These are phyloP conservation scores for Quercus berberidifolia DNA, from an alignment of 306 rosid genomes.

Conservation along the genomic window DNA sequence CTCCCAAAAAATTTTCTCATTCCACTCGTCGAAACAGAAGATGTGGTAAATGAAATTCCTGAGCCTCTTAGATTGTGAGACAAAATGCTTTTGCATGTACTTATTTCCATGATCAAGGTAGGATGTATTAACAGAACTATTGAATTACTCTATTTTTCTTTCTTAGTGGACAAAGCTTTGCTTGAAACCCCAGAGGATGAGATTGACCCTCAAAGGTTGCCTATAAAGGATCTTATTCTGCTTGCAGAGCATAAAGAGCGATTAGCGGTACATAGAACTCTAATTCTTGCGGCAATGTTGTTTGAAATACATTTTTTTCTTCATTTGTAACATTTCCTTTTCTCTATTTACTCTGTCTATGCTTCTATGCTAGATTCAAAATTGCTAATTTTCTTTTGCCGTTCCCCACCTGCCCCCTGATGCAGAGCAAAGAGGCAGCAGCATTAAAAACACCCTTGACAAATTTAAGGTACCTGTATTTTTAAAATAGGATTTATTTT, in stretches of 20 bases:
- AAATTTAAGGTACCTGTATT: constrained; percentile 53
- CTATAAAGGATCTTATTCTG: constrained; percentile 65
- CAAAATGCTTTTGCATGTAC: neutral
- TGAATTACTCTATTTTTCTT: constrained; percentile 26
- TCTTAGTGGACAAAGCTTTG: constrained; percentile 67
- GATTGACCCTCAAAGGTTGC: constrained; percentile 50
- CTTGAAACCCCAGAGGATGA: constrained; percentile 78
- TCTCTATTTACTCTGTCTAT: neutral
- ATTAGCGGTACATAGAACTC: constrained; percentile 43
- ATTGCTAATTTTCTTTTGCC: neutral
- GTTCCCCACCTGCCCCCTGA: constrained; percentile 7
- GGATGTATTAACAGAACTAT: constrained; percentile 1
- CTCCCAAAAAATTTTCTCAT: constrained; percentile 70
- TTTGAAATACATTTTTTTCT: neutral
- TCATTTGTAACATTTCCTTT: neutral
- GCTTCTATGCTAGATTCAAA: neutral
- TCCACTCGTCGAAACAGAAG: constrained; percentile 69
- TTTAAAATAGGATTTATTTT: neutral
- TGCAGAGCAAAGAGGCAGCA: constrained; percentile 73
- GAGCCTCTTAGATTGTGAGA: neutral
- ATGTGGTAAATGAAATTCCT: constrained; percentile 41
- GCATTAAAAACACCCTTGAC: constrained; percentile 32
- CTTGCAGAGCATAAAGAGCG: constrained; percentile 68
- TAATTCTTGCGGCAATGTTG: neutral
- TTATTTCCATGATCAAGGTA: neutral